These are phyloP conservation scores for Phytophthora melonis DNA, from an alignment of 352 stramenopile species.

Conservation along the genomic window DNA sequence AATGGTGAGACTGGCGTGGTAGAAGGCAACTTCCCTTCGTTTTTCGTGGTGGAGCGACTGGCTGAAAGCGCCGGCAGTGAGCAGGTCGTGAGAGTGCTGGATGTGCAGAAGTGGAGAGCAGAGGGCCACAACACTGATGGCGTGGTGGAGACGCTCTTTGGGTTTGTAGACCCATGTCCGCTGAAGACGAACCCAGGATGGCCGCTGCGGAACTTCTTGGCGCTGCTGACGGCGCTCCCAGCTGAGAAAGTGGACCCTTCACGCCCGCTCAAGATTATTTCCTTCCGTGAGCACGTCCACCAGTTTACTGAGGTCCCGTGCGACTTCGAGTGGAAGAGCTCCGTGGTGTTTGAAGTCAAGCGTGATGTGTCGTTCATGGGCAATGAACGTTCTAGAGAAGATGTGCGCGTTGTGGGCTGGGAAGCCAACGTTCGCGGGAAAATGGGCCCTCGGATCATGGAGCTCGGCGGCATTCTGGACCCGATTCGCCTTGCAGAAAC, in stretches of 20 bases:
- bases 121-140: constrained; percentile 1
- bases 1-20: constrained; percentile 17
- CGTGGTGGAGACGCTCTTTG: constrained; percentile 68
- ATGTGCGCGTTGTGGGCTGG: constrained; percentile 70
- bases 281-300: constrained; percentile 79
- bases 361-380: constrained; percentile 44
- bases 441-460: constrained; percentile 77
- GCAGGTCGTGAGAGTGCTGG: constrained; percentile 37
- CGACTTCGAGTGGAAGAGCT: constrained; percentile 64
- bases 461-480: constrained; percentile 77
- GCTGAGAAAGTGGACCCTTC: constrained; percentile 40
- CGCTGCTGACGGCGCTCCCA: constrained; percentile 58
- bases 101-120: constrained; percentile 44
- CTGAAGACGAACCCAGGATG: constrained; percentile 82
- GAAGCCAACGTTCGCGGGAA: constrained; percentile 81
- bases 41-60: constrained; percentile 77
- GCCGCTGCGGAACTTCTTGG: constrained; percentile 91
- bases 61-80: constrained; percentile 5
- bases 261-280: constrained; percentile 57
- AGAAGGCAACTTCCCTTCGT: constrained; percentile 57
- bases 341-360: constrained; percentile 68
- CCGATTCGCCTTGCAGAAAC: constrained; percentile 93
- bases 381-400: constrained; percentile 35
- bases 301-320: constrained; percentile 50
- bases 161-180: constrained; percentile 90